Evolutionary conservation across 2,329 filamentous ascomycete species (phyloP), one percentile per base, ranked within the genome.

Genomic region (Penicillium hordei): DNA sequence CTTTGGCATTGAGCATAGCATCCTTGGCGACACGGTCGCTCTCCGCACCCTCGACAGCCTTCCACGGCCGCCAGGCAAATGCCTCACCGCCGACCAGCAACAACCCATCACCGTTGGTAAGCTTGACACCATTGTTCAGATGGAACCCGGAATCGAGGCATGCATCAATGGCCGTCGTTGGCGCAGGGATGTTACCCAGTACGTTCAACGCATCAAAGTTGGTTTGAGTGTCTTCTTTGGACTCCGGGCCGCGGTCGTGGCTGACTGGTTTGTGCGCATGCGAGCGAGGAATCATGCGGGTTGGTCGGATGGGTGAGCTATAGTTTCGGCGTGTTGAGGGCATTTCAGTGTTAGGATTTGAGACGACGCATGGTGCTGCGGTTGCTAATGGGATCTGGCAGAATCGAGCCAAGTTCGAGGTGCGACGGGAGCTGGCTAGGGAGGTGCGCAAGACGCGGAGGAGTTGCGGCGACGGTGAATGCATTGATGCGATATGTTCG

Each of bases 51-150:
- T 74, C 58, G 63, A 59, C 36, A 60, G 62, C 75, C 59, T 83
- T 76, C 91, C 93, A 97, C 5, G 94, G 94, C 70, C 84, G 80
- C 94, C 94, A 99, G 50, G 81, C 78, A 73, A 97, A 97, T 0
- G 89, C 92, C 75, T 97, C 92, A 6, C 93, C 93, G 40, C 86
- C 88, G 1, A 97, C 83, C 5, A 99, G 81, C 60, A 99, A 72
- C 27, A 92, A 83, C 0, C 91, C 93, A 51, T 85, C 82, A 0
- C 88, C 88, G 45, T 85, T 85, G 1, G 79, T 77, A 31, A 96
- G 85, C 52, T 84, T 86, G 36, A 89, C 78, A 12, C 93, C 92
- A 67, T 87, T 95, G 75, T 94, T 89, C 45, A 99, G 81, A 63
- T 89, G 86, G 74, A 99, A 99, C 1, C 94, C 94, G 67, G 93